A percentile compares a stretch with the other conserved stretches of the same genome.
Conservation (phyloP, 176 grass and related monocot species). For the Neostapfia colusana region DNA sequence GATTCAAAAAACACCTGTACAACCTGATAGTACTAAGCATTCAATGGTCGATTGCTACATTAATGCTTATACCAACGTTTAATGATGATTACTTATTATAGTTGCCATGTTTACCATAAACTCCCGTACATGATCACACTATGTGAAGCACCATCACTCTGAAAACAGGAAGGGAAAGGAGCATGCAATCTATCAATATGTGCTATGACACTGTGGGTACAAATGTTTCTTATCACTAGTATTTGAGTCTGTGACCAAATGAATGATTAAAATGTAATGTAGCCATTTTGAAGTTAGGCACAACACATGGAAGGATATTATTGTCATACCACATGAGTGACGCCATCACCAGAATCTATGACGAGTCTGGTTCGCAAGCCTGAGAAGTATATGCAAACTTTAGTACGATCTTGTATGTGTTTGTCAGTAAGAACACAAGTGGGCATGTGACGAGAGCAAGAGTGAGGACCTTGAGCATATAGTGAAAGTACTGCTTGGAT, state of each 20-base stretch:
- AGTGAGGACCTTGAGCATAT: slow-evolving; percentile 87
- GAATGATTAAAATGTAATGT: not conserved
- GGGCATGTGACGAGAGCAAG: slow-evolving; percentile 9
- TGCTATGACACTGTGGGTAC: too few species aligned
- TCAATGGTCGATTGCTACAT: not conserved
- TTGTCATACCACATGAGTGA: too few species aligned
- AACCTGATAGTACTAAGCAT: not conserved
- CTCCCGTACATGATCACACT: not conserved
- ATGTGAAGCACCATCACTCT: not conserved
- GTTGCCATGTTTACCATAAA: too few species aligned
- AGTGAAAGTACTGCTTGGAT: slow-evolving; percentile 96
- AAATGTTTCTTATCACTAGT: not conserved
- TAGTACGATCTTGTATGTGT: slow-evolving; percentile 32
- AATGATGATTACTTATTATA: not conserved
- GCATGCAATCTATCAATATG: not conserved
- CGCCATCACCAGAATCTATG: too few species aligned
- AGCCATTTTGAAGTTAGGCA: not conserved
- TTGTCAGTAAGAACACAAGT: not conserved
- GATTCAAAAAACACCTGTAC: not conserved
- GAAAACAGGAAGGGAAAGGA: not conserved
- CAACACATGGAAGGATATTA: slow-evolving; percentile 5
- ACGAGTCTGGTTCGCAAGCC: slow-evolving; percentile 94
- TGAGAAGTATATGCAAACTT: slow-evolving; percentile 34
- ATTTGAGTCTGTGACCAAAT: not conserved
- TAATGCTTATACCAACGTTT: not conserved